Conservation (phyloP, 352 stramenopile species). For the Globisporangium camurandrum region DNA sequence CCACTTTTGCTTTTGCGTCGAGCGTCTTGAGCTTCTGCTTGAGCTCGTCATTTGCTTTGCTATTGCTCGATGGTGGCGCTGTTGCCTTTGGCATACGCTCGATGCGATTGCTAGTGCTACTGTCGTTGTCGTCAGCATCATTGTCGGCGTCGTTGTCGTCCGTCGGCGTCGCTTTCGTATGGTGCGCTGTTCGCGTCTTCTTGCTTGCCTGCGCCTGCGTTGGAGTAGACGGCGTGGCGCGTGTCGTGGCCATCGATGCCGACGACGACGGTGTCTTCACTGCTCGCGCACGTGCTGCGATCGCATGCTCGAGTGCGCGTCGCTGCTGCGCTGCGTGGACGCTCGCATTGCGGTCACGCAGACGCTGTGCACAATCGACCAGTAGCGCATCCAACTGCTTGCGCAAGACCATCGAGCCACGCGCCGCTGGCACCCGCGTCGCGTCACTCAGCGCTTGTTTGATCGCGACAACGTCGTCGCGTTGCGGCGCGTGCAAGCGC, state of each 20-base stretch:
- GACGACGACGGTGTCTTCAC: slow-evolving; percentile 3
- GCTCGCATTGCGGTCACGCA: slow-evolving; percentile 25
- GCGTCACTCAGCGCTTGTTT: slow-evolving; percentile 37
- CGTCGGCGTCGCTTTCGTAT: slow-evolving; percentile 11
- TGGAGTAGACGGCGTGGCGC: background rate
- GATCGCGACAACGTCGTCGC: slow-evolving; percentile 27
- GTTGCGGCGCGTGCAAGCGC: slow-evolving; percentile 19
- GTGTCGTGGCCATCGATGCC: background rate
- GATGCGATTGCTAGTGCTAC: slow-evolving; percentile 2
- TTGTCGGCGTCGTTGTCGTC: background rate
- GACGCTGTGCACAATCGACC: slow-evolving; percentile 27
- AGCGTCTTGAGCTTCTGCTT: slow-evolving; percentile 73
- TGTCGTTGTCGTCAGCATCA: slow-evolving; percentile 10
- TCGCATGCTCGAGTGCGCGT: slow-evolving; percentile 6
- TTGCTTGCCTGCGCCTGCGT: background rate
- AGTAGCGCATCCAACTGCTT: slow-evolving; percentile 54
- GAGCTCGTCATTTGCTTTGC: slow-evolving; percentile 43
- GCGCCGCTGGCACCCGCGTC: slow-evolving; percentile 35
- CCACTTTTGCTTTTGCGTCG: slow-evolving; percentile 55
- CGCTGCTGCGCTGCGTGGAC: slow-evolving; percentile 11
- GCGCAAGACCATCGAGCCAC: slow-evolving; percentile 48
- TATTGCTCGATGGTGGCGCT: background rate
- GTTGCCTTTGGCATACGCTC: background rate
- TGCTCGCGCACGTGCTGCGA: slow-evolving; percentile 2
- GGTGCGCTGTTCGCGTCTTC: slow-evolving; percentile 3